A percentile compares a stretch with the other conserved stretches of the same genome.
Conservation (phyloP, 805 yeast genomes). For the Cyberlindnera mississippiensis region DNA sequence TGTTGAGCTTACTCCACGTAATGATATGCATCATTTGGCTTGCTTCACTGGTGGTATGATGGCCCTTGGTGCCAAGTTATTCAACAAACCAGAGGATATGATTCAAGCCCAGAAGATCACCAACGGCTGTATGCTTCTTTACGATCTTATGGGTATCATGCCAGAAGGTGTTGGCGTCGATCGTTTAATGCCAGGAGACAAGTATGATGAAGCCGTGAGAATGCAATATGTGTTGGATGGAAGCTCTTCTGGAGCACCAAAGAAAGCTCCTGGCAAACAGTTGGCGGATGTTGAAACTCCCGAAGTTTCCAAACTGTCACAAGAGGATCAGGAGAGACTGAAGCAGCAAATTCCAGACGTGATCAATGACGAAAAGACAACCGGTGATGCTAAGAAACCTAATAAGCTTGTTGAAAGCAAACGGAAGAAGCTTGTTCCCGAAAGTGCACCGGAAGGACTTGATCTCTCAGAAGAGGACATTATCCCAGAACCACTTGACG, state of each 20-base stretch:
- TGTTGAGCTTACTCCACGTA: slow-evolving; percentile 21
- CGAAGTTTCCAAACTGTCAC: background rate
- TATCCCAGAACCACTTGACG: background rate
- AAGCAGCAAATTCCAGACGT: too few relatives aligned
- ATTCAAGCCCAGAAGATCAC: slow-evolving; percentile 41
- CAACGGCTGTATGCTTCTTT: slow-evolving; percentile 45
- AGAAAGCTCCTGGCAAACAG: background rate
- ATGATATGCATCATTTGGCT: slow-evolving; percentile 43
- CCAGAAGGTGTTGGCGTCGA: slow-evolving; percentile 39
- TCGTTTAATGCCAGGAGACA: slow-evolving; percentile 15
- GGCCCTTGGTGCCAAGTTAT: slow-evolving; percentile 42
- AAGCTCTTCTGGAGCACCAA: background rate
- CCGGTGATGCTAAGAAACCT: background rate
- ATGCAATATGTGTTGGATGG: background rate
- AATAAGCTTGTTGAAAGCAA: background rate
- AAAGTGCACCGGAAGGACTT: background rate
- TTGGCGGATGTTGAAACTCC: background rate
- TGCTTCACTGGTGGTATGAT: slow-evolving; percentile 55
- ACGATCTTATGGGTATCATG: slow-evolving; percentile 38
- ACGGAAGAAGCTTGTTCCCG: background rate
- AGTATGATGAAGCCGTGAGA: slow-evolving; percentile 21
- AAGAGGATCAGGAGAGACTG: background rate
- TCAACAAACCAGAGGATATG: slow-evolving; percentile 34
- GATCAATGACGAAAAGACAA: background rate
- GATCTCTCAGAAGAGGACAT: background rate